Evolutionary conservation across 345 rosid genomes (phyloP).

Genomic region (Hypericum androsaemum): DNA sequence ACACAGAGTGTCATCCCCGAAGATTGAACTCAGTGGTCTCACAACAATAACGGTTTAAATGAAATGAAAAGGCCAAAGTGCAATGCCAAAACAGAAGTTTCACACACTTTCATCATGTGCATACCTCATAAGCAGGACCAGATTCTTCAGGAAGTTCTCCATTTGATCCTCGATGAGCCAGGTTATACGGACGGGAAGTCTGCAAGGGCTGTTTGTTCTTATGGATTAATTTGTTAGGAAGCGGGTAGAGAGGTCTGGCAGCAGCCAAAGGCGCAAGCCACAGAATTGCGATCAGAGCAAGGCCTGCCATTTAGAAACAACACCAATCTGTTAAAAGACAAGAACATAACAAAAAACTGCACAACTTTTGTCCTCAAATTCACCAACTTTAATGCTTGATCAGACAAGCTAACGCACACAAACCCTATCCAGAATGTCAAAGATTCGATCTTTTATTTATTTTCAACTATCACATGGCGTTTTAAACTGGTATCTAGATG

Average conservation of each 20-base stretch:
- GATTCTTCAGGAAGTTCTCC: constrained; percentile 97
- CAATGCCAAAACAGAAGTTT: no score
- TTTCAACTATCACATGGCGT: no score
- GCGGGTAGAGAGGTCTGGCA: constrained; percentile 72
- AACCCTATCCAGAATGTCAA: no score
- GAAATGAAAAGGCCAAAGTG: no score
- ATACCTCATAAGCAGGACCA: constrained; percentile 74
- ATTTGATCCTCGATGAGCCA: constrained; percentile 92
- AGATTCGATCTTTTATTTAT: no score
- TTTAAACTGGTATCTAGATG: no score
- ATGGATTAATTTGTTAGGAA: constrained; percentile 56
- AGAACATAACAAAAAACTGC: neutral
- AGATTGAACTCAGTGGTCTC: no score
- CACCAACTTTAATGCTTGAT: no score
- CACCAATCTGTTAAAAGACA: neutral
- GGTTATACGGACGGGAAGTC: constrained; percentile 78
- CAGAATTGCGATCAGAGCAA: constrained; percentile 33
- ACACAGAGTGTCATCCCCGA: no score
- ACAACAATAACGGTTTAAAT: no score
- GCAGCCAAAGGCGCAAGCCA: constrained; percentile 34
- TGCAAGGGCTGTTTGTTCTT: constrained; percentile 50
- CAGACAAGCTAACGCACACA: no score
- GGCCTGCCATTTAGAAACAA: constrained; percentile 27
- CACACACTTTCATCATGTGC: neutral
- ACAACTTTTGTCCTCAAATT: no score